A percentile compares a stretch with the other conserved stretches of the same genome.
Conservation (phyloP, 108 stramenopile genomes). For the Pinguiococcus pyrenoidosus region DNA sequence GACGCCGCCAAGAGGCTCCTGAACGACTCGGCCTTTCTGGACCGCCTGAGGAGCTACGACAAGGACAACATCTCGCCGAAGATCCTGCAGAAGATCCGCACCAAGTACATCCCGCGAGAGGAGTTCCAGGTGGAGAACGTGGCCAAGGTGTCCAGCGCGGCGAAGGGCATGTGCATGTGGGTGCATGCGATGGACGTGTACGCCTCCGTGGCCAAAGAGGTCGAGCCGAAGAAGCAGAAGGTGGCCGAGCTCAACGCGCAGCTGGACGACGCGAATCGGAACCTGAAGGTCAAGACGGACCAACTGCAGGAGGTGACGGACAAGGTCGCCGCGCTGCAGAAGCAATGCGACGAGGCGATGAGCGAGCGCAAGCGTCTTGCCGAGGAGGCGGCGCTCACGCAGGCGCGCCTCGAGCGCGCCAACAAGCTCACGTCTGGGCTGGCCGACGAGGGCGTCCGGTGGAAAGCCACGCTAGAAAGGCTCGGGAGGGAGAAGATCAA, state of each 20-base stretch:
- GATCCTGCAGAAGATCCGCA: slow-evolving; percentile 29
- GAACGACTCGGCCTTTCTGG: slow-evolving; percentile 27
- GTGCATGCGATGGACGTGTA: slow-evolving; percentile 53
- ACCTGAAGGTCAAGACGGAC: slow-evolving; percentile 36
- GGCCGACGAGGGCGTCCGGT: slow-evolving; percentile 42
- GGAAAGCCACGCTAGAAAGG: slow-evolving; percentile 27
- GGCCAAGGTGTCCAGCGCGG: slow-evolving; percentile 34
- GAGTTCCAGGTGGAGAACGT: slow-evolving; percentile 40
- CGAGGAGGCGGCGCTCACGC: slow-evolving; percentile 34
- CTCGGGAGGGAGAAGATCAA: slow-evolving; percentile 22
- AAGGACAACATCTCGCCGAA: slow-evolving; percentile 42
- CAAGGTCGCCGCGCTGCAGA: slow-evolving; percentile 36
- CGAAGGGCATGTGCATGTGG: slow-evolving; percentile 45
- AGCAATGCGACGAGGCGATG: slow-evolving; percentile 33
- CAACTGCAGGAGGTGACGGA: slow-evolving; percentile 37
- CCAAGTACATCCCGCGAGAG: slow-evolving; percentile 31
- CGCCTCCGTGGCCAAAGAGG: slow-evolving; percentile 46
- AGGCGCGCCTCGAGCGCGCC: slow-evolving; percentile 36
- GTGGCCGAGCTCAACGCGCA: slow-evolving; percentile 41
- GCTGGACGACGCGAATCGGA: slow-evolving; percentile 31
- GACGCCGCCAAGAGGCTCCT: slow-evolving; percentile 44
- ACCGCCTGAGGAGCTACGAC: slow-evolving; percentile 42
- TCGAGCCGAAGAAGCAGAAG: slow-evolving; percentile 42
- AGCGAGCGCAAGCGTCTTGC: slow-evolving; percentile 41
- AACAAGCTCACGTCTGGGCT: slow-evolving; percentile 47